A percentile compares a stretch with the other conserved stretches of the same genome.
Evolutionary conservation across 805 yeast genomes (phyloP).

Genomic region (Myxozyma udenii): DNA sequence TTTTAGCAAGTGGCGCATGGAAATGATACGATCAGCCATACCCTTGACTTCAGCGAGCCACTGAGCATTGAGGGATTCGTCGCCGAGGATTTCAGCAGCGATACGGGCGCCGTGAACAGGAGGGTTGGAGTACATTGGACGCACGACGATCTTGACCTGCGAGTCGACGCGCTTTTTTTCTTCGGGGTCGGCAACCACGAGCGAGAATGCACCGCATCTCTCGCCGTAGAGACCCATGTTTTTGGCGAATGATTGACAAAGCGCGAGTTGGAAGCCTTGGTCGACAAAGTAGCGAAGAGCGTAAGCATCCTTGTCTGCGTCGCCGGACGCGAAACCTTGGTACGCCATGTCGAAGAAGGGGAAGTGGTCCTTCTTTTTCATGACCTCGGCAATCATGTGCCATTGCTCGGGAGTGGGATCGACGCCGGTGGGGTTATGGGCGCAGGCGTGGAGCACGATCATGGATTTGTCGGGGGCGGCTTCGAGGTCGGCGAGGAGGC

Average conservation of each 20-base stretch:
- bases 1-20: conserved; percentile 65
- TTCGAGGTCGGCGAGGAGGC: conserved; percentile 57
- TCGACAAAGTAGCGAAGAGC: conserved; percentile 48
- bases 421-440: conserved; percentile 96
- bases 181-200: conserved; percentile 49
- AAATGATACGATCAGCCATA: conserved; percentile 76
- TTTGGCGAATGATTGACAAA: conserved; percentile 92
- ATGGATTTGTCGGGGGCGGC: conserved; percentile 57
- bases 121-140: conserved; percentile 90
- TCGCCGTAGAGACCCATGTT: conserved; percentile 96
- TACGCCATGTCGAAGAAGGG: conserved; percentile 92
- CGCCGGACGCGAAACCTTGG: conserved; percentile 92
- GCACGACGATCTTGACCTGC: conserved; percentile 75
- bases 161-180: conserved; percentile 57
- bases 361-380: conserved; percentile 57
- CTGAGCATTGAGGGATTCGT: conserved; percentile 55
- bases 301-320: conserved; percentile 67
- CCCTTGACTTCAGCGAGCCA: conserved; percentile 78
- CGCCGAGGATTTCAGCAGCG: conserved; percentile 70
- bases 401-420: conserved; percentile 83
- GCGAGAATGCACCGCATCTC: conserved; percentile 80
- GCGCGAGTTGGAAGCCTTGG: conserved; percentile 43
- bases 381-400: conserved; percentile 65
- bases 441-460: conserved; percentile 86
- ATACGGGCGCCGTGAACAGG: conserved; percentile 92